Conservation (phyloP, 75 land plant species). For the Isoetes taiwanensis region DNA sequence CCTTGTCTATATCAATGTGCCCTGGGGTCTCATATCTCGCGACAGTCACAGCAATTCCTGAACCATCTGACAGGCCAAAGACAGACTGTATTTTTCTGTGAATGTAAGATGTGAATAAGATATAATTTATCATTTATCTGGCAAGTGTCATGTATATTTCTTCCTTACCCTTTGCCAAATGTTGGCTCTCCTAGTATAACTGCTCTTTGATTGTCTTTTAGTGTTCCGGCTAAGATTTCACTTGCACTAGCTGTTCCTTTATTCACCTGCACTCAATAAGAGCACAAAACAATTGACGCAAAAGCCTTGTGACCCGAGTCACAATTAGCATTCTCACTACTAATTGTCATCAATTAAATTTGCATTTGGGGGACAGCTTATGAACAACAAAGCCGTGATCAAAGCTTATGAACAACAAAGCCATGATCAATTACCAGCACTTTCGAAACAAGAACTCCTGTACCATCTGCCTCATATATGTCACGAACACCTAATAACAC, state of each 20-base stretch:
- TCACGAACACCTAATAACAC: constrained; percentile 90
- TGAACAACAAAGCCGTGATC: neutral
- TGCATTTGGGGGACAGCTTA: neutral
- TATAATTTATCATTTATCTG: neutral
- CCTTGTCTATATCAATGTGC: constrained; percentile 90
- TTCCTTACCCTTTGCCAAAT: constrained; percentile 86
- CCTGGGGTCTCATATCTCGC: constrained; percentile 98
- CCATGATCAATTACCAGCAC: constrained; percentile 54
- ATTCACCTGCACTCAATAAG: constrained; percentile 50
- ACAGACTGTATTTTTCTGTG: constrained; percentile 97
- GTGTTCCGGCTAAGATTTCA: constrained; percentile 92
- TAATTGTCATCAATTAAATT: neutral
- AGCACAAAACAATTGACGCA: neutral
- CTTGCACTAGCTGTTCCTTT: constrained; percentile 99
- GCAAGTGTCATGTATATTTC: neutral
- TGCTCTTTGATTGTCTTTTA: constrained; percentile 92
- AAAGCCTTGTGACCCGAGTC: neutral
- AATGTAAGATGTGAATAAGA: constrained; percentile 5
- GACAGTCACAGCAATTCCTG: constrained; percentile 92
- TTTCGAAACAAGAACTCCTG: constrained; percentile 43
- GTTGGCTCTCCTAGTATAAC: constrained; percentile 83
- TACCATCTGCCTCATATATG: constrained; percentile 92
- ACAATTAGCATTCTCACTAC: neutral
- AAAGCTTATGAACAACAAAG: too few species aligned
- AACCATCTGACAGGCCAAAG: constrained; percentile 92